Evolutionary conservation across 2,329 filamentous ascomycete species (phyloP).

Genomic region (Pestalotiopsis sp.): DNA sequence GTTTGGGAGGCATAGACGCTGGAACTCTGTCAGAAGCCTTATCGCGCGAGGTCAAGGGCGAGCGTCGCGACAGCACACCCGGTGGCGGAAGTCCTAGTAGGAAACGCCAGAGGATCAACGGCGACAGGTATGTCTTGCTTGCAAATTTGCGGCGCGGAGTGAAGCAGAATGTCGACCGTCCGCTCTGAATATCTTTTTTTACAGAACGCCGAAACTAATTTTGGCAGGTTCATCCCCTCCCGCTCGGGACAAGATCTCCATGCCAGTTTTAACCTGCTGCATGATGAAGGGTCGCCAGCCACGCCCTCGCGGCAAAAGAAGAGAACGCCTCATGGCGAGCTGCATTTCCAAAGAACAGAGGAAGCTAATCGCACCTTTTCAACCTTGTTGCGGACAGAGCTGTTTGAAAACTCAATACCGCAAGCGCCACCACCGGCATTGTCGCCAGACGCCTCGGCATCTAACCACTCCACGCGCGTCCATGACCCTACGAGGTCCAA

Average conservation of each 20-base stretch:
- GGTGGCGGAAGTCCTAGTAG: constrained; percentile 54
- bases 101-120: constrained; percentile 63
- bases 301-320: constrained; percentile 86
- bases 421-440: constrained; percentile 70
- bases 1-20: constrained; percentile 45
- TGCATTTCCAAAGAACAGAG: constrained; percentile 93
- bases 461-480: constrained; percentile 55
- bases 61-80: constrained; percentile 55
- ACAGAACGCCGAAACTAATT: constrained; percentile 27
- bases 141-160: neutral
- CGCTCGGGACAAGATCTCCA: constrained; percentile 90
- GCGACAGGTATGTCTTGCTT: constrained; percentile 52
- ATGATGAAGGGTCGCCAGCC: constrained; percentile 90
- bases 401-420: constrained; percentile 89
- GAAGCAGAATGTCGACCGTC: neutral
- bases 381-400: constrained; percentile 81
- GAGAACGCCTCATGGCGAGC: constrained; percentile 82
- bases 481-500: constrained; percentile 72
- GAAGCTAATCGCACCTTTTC: constrained; percentile 96
- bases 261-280: constrained; percentile 87
- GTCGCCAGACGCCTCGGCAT: constrained; percentile 58
- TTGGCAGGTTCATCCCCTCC: constrained; percentile 86
- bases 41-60: constrained; percentile 52
- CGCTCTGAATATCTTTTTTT: constrained; percentile 17
- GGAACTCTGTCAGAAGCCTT: constrained; percentile 54